phyloP scores from a whole-genome alignment of 2,329 filamentous ascomycete genomes.

The Phialocephala sp. region DNA sequence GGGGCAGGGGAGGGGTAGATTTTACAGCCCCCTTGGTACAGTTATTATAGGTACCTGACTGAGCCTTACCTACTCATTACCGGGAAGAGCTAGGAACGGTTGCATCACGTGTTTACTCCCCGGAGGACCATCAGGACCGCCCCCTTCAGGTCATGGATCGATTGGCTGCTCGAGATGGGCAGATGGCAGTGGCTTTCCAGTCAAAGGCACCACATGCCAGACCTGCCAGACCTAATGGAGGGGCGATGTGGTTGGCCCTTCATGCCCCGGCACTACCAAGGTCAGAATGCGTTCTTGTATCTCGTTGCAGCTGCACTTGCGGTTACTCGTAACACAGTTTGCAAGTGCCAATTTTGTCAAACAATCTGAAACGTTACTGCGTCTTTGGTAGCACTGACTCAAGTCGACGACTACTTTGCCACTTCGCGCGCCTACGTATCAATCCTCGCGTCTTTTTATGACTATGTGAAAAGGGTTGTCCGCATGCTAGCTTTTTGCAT shows the following conservation, averaged over 20 bases:
- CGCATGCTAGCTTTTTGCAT: background rate
- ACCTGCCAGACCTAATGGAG: no score
- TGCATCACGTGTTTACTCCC: background rate
- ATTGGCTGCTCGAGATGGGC: background rate
- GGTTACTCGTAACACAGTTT: no score
- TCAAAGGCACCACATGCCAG: no score
- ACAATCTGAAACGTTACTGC: background rate
- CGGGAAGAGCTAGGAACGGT: background rate
- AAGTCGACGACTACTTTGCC: background rate
- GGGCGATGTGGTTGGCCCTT: no score
- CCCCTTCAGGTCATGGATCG: background rate
- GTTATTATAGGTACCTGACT: background rate
- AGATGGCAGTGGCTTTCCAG: background rate
- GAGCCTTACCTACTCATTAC: no score
- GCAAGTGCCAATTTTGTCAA: background rate
- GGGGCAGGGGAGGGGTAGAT: constrained; percentile 1
- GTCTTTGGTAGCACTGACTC: background rate
- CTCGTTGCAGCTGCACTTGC: no score
- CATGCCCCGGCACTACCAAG: no score
- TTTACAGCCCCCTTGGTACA: background rate
- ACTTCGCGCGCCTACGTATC: background rate
- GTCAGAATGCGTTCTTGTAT: background rate
- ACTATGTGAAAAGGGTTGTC: background rate
- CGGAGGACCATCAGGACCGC: no score
- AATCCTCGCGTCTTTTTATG: background rate